Percentiles rank a stretch among this genome's conserved stretches.
Evolutionary conservation across 371 early-diverging fungal genomes (phyloP).

Genomic region (Conidiobolus coronatus): DNA sequence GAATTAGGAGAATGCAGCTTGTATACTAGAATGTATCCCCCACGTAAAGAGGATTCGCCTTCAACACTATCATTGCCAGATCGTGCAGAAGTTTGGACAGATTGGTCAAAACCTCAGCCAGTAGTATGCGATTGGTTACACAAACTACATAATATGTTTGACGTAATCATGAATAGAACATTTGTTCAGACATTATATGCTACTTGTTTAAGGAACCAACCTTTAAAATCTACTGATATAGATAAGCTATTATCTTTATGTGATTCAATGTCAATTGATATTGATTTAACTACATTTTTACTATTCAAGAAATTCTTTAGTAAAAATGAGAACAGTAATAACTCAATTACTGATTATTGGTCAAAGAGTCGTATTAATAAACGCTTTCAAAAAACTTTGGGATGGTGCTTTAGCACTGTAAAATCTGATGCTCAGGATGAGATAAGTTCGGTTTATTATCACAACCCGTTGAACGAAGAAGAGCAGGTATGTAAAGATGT

Average conservation of each 20-base stretch:
- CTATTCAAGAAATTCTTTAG: no score
- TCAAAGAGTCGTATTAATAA: no score
- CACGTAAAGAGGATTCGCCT: neutral
- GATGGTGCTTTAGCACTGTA: no score
- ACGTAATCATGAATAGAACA: neutral
- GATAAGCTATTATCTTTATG: neutral
- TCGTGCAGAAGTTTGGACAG: conserved; percentile 2
- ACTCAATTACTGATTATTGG: no score
- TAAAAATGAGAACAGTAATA: no score
- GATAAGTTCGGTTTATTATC: no score
- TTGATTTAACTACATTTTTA: neutral
- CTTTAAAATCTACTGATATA: neutral
- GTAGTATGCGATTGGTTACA: neutral
- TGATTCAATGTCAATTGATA: neutral
- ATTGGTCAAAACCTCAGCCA: conserved; percentile 2
- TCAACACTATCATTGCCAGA: neutral
- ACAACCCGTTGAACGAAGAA: no score
- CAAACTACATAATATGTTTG: neutral
- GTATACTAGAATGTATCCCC: neutral
- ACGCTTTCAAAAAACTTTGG: no score
- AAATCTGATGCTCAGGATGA: no score
- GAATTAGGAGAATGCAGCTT: neutral
- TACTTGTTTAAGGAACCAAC: neutral
- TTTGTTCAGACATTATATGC: conserved; percentile 1
- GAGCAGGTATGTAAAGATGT: no score